Conservation (phyloP, 805 yeast species). For the Saccharomycopsis sp. region DNA sequence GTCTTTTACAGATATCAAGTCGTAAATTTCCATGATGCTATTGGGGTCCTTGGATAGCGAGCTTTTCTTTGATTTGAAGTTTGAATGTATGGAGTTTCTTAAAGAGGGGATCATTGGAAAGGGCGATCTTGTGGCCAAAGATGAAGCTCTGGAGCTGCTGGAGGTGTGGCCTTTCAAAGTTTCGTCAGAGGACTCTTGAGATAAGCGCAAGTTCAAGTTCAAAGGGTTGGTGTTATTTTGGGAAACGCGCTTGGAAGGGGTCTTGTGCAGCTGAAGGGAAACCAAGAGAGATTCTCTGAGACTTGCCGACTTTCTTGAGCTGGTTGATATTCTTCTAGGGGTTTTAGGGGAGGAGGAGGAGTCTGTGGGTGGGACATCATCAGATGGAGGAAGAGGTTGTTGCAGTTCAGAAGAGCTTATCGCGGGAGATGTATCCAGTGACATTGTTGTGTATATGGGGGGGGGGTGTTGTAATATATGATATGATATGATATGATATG, state of each 20-base stretch:
- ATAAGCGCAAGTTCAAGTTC: not conserved
- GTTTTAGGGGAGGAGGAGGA: too few relatives aligned
- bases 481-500: too few relatives aligned
- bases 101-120: slow-evolving; percentile 17
- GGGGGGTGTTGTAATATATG: too few relatives aligned
- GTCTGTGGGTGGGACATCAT: too few relatives aligned
- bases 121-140: not conserved
- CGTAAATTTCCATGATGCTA: slow-evolving; percentile 24
- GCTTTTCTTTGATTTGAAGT: slow-evolving; percentile 20
- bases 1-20: slow-evolving; percentile 53
- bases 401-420: too few relatives aligned
- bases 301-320: not conserved
- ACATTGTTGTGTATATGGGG: too few relatives aligned
- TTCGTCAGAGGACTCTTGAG: not conserved
- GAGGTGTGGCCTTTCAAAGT: too few relatives aligned
- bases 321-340: not conserved
- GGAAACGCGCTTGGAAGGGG: not conserved
- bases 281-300: not conserved
- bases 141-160: not conserved
- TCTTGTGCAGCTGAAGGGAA: not conserved
- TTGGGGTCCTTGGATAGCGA: slow-evolving; percentile 15
- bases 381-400: too few relatives aligned
- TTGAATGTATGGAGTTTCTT: slow-evolving; percentile 17
- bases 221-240: not conserved
- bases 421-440: too few relatives aligned